phyloP scores from a whole-genome alignment of 768 basidiomycete species.

The Postia placenta region DNA sequence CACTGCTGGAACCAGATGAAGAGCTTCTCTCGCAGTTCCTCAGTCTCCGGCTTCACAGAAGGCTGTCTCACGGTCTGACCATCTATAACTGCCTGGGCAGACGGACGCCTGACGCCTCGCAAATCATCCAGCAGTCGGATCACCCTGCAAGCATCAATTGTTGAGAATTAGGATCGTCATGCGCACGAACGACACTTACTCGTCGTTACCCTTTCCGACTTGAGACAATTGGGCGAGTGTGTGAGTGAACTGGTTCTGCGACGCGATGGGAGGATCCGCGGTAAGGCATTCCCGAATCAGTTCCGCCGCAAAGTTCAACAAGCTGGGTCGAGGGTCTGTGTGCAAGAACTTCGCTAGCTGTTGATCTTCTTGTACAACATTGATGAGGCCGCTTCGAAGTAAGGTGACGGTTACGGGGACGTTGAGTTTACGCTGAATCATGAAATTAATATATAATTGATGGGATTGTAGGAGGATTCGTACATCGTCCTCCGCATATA shows the following conservation, averaged over 20 bases:
- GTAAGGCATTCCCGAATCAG: conserved; percentile 85
- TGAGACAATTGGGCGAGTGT: conserved; percentile 69
- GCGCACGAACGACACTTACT: conserved; percentile 45
- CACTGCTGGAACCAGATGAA: conserved; percentile 89
- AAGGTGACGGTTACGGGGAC: conserved; percentile 90
- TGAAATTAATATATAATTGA: conserved; percentile 8
- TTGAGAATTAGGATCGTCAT: conserved; percentile 2
- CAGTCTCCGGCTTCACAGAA: conserved; percentile 62
- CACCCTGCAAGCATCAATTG: conserved; percentile 40
- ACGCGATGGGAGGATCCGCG: conserved; percentile 71
- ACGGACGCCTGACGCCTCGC: conserved; percentile 51
- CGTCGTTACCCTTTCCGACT: conserved; percentile 75
- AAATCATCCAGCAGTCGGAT: conserved; percentile 77
- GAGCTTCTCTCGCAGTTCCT: conserved; percentile 69
- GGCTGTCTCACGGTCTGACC: conserved; percentile 34
- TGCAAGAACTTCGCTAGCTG: conserved; percentile 83
- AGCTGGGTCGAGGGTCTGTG: conserved; percentile 67
- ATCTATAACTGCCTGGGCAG: conserved; percentile 35
- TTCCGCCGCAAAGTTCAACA: conserved; percentile 77
- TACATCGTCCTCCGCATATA: conserved; percentile 97
- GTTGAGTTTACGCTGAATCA: conserved; percentile 84
- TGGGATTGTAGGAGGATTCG: neutral
- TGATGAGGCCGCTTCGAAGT: conserved; percentile 77
- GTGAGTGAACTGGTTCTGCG: conserved; percentile 72
- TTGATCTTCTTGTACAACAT: conserved; percentile 73